These are phyloP conservation scores for Erysimum cheiri DNA, from an alignment of 441 rosid genomes.

Conservation along the genomic window DNA sequence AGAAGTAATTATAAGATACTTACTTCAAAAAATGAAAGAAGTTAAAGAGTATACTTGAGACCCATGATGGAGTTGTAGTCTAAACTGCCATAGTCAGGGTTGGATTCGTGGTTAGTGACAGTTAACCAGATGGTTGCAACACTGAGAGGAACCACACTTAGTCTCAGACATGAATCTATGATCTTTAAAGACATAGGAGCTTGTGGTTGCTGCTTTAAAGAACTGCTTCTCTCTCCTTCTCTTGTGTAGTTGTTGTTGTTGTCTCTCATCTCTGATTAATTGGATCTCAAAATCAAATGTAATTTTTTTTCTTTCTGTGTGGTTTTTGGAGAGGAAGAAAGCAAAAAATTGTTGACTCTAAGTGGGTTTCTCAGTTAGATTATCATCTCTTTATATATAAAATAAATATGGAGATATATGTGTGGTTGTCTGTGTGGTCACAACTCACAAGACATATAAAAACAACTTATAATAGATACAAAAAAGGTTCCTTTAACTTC, in stretches of 20 bases:
- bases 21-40: slow-evolving; percentile 10
- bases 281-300: slow-evolving; percentile 27
- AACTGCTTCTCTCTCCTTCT: slow-evolving; percentile 34
- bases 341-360: background rate
- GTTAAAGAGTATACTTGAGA: slow-evolving; percentile 57
- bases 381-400: slow-evolving; percentile 29
- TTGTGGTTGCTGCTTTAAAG: slow-evolving; percentile 46
- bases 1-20: background rate
- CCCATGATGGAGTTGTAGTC: slow-evolving; percentile 63
- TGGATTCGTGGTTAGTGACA: slow-evolving; percentile 67
- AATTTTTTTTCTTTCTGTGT: background rate
- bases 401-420: background rate
- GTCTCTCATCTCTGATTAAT: slow-evolving; percentile 44
- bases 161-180: slow-evolving; percentile 69
- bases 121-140: slow-evolving; percentile 78
- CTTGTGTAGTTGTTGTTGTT: slow-evolving; percentile 33
- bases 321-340: slow-evolving; percentile 25
- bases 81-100: slow-evolving; percentile 62
- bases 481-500: slow-evolving; percentile 15
- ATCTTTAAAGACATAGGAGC: slow-evolving; percentile 52
- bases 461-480: slow-evolving; percentile 37
- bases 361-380: slow-evolving; percentile 28
- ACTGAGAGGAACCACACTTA: slow-evolving; percentile 74
- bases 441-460: slow-evolving; percentile 33
- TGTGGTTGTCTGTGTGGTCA: slow-evolving; percentile 25